A percentile compares a stretch with the other conserved stretches of the same genome.
phyloP scores from a whole-genome alignment of 768 basidiomycete species.

The Phaffia tasmanica region DNA sequence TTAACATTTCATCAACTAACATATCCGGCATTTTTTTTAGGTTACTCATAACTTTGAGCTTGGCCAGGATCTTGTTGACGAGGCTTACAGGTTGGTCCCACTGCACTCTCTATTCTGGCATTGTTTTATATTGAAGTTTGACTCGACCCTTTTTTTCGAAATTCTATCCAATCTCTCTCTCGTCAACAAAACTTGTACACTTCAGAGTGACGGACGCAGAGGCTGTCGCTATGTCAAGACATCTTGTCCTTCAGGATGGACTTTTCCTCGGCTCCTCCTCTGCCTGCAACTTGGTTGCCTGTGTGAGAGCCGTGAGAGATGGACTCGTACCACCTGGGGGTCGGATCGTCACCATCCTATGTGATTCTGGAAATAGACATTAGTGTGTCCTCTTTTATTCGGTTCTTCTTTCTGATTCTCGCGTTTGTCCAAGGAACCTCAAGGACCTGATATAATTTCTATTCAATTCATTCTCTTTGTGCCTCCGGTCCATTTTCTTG shows the following conservation, averaged over 20 bases:
- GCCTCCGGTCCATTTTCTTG: not conserved
- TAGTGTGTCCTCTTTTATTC: constrained; percentile 1
- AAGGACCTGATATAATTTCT: not conserved
- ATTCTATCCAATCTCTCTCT: not conserved
- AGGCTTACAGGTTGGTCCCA: constrained; percentile 61
- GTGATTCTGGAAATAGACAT: constrained; percentile 25
- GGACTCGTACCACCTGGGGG: constrained; percentile 47
- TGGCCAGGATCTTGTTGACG: constrained; percentile 72
- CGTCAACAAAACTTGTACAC: not conserved
- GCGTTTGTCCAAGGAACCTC: no score
- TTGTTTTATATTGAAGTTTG: not conserved
- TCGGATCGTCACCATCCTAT: constrained; percentile 77
- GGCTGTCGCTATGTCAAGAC: constrained; percentile 90
- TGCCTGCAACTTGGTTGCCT: constrained; percentile 91
- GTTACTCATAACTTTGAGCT: constrained; percentile 80
- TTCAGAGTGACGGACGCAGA: constrained; percentile 78
- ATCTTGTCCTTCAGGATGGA: constrained; percentile 79
- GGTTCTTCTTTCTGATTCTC: not conserved
- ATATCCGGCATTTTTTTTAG: constrained; percentile 6
- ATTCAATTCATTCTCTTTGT: not conserved
- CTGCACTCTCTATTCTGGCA: not conserved
- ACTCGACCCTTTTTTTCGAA: not conserved
- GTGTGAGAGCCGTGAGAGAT: constrained; percentile 56
- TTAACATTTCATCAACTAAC: not conserved
- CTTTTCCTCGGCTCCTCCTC: constrained; percentile 92